Evolutionary conservation across 225 moss, liverwort and hornwort species (phyloP).

Genomic region (Marchantia polymorpha): DNA sequence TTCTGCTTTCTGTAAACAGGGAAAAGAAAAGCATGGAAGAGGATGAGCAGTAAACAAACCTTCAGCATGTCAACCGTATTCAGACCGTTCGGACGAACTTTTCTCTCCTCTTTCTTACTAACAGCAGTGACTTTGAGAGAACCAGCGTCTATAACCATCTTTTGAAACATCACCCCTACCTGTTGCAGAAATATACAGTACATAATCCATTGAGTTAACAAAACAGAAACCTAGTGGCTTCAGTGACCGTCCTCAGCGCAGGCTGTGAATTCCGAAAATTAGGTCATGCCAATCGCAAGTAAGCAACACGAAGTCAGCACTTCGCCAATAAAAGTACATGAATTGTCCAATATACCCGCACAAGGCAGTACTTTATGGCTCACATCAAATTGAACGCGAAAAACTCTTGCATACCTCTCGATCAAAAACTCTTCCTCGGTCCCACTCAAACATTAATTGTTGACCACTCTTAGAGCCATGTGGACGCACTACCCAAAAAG

Average conservation of each 20-base stretch:
- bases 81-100: conserved; percentile 83
- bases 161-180: conserved; percentile 79
- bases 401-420: conserved; percentile 50
- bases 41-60: conserved; percentile 40
- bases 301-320: background rate
- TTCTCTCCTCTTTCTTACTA: conserved; percentile 83
- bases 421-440: conserved; percentile 88
- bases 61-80: conserved; percentile 99
- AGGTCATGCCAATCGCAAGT: too few relatives aligned
- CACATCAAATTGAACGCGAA: too few relatives aligned
- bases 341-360: background rate
- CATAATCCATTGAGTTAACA: too few relatives aligned
- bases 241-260: too few relatives aligned
- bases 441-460: conserved; percentile 88
- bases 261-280: too few relatives aligned
- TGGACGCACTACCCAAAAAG: conserved; percentile 90
- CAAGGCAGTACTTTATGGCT: too few relatives aligned
- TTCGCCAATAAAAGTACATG: background rate
- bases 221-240: too few relatives aligned
- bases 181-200: conserved; percentile 32
- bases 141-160: conserved; percentile 72
- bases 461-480: conserved; percentile 84
- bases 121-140: conserved; percentile 71
- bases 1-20: too few relatives aligned
- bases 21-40: background rate